phyloP scores from a whole-genome alignment of 2,329 filamentous ascomycete species.

The Lachnellula arida region DNA sequence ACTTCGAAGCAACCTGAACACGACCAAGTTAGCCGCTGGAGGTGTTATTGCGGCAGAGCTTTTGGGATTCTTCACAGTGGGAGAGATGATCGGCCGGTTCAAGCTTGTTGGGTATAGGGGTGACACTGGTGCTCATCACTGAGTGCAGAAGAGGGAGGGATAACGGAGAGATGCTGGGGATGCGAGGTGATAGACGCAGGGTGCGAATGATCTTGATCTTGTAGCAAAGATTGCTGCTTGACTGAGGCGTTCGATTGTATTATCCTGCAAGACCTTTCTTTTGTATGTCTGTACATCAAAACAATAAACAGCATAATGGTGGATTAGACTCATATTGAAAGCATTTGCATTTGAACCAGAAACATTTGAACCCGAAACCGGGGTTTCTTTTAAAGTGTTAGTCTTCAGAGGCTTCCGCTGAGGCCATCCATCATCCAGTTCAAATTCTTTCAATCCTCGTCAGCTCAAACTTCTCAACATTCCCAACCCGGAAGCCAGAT shows the following conservation, averaged over 20 bases:
- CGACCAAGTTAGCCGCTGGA: slow-evolving; percentile 63
- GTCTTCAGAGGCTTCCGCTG: not conserved
- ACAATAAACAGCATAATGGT: slow-evolving; percentile 26
- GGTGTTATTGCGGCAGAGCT: slow-evolving; percentile 81
- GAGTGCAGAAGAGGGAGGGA: slow-evolving; percentile 25
- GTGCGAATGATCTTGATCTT: slow-evolving; percentile 3
- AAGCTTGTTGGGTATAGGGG: slow-evolving; percentile 93
- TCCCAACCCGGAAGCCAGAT: too few species aligned
- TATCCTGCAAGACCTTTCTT: slow-evolving; percentile 21
- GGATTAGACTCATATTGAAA: slow-evolving; percentile 11
- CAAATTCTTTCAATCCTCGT: too few species aligned
- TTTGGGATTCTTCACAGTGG: slow-evolving; percentile 94
- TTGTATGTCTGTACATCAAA: slow-evolving; percentile 27
- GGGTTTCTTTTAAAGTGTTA: not conserved
- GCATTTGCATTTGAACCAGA: not conserved
- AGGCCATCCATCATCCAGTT: not conserved
- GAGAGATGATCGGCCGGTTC: slow-evolving; percentile 92
- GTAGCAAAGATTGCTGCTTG: slow-evolving; percentile 5
- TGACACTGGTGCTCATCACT: slow-evolving; percentile 55
- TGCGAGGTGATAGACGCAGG: slow-evolving; percentile 8
- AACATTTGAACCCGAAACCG: too few species aligned
- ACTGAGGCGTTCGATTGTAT: slow-evolving; percentile 10
- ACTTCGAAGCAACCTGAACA: slow-evolving; percentile 62
- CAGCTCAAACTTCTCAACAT: too few species aligned
- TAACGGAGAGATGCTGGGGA: not conserved